phyloP scores from a whole-genome alignment of 148 eudicot genomes.

The Cornus florida region DNA sequence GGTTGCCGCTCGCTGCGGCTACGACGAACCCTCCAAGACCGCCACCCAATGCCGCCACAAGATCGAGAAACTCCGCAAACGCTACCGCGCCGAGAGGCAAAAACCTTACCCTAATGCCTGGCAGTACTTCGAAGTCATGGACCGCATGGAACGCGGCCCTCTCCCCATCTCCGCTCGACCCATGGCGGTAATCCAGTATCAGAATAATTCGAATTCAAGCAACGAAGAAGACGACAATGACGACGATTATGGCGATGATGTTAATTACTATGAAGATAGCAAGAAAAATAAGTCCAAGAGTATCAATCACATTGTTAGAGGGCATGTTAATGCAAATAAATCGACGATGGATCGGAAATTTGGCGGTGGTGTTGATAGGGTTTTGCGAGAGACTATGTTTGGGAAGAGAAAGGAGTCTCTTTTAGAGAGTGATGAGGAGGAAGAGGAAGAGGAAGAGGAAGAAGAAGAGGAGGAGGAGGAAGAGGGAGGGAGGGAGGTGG shows the following conservation, averaged over 20 bases:
- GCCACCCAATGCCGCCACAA: conserved; percentile 85
- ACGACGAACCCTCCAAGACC: conserved; percentile 54
- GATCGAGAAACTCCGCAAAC: conserved; percentile 79
- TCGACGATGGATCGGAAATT: conserved; percentile 5
- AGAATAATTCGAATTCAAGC: conserved; percentile 5
- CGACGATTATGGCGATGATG: conserved; percentile 10
- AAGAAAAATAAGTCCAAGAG: conserved; percentile 27
- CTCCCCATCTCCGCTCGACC: conserved; percentile 51
- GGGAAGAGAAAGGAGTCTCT: conserved; percentile 20
- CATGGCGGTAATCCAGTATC: conserved; percentile 20
- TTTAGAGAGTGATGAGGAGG: conserved; percentile 20
- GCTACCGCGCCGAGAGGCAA: conserved; percentile 54
- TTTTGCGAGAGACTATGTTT: conserved; percentile 18
- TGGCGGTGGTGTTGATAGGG: conserved; percentile 9
- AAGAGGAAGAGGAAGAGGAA: conserved; percentile 25
- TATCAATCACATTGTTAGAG: conserved; percentile 24
- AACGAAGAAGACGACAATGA: neutral
- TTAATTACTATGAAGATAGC: neutral
- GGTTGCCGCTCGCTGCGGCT: conserved; percentile 60
- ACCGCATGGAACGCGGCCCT: conserved; percentile 67
- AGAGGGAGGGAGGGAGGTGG: conserved; percentile 10
- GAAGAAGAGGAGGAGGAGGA: conserved; percentile 22
- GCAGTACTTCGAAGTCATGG: conserved; percentile 67
- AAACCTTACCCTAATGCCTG: conserved; percentile 50
- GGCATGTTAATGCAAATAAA: neutral